These are phyloP conservation scores for Emergomyces pasteurianus DNA, from an alignment of 2,329 filamentous ascomycete species.

Conservation along the genomic window DNA sequence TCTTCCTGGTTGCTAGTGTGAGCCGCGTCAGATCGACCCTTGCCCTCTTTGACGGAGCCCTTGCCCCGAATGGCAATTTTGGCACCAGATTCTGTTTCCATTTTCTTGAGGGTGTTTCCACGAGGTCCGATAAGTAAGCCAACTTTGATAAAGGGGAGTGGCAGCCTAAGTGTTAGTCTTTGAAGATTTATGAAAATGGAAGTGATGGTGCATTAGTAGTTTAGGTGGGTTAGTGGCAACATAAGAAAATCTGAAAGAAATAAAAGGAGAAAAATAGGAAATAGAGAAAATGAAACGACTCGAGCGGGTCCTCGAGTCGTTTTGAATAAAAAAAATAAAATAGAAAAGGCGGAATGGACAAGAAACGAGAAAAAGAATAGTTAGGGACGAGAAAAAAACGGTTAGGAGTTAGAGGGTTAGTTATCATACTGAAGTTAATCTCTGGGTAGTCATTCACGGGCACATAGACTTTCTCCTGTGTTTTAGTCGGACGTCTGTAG, in stretches of 20 bases:
- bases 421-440: conserved; percentile 99
- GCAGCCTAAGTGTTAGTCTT: conserved; percentile 83
- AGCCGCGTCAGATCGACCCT: conserved; percentile 95
- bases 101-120: conserved; percentile 99
- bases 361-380: conserved; percentile 25
- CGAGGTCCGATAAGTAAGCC: conserved; percentile 99
- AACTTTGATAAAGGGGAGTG: conserved; percentile 61
- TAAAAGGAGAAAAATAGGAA: conserved; percentile 17
- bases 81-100: conserved; percentile 93
- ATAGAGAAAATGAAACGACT: conserved; percentile 26
- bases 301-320: conserved; percentile 12
- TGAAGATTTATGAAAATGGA: conserved; percentile 23
- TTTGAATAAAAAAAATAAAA: conserved; percentile 13
- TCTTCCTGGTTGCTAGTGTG: conserved; percentile 99
- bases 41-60: conserved; percentile 98
- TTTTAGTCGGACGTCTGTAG: conserved; percentile 98
- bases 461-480: conserved; percentile 99
- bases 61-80: conserved; percentile 99
- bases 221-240: conserved; percentile 9
- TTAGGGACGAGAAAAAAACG: conserved; percentile 24
- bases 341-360: conserved; percentile 18
- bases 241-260: conserved; percentile 8
- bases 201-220: conserved; percentile 7
- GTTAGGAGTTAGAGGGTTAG: conserved; percentile 93
- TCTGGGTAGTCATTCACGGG: conserved; percentile 99